phyloP scores from a whole-genome alignment of 2,329 filamentous ascomycete genomes.

The Sporothrix luriei region DNA sequence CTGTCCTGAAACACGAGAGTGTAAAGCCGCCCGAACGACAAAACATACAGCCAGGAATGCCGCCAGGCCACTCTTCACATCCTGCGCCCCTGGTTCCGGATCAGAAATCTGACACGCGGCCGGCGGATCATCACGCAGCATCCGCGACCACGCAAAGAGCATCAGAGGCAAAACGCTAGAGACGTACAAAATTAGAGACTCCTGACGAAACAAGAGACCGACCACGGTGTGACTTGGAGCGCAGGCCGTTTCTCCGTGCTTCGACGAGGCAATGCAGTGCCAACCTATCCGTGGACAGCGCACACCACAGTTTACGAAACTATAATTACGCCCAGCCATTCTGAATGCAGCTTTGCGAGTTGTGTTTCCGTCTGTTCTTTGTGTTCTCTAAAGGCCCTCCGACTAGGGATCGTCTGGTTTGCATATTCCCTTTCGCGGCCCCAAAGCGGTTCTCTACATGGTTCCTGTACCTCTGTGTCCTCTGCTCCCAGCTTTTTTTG shows the following conservation, averaged over 20 bases:
- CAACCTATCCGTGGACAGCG: neutral
- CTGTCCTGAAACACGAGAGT: slow-evolving; percentile 17
- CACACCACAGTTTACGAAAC: neutral
- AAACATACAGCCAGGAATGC: neutral
- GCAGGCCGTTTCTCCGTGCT: slow-evolving; percentile 20
- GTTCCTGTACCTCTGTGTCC: neutral
- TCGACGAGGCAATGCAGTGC: neutral
- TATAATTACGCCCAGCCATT: slow-evolving; percentile 25
- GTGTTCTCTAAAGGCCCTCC: neutral
- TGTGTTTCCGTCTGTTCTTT: slow-evolving; percentile 24
- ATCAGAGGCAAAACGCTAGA: slow-evolving; percentile 12
- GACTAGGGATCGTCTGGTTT: neutral
- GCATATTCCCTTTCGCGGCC: neutral
- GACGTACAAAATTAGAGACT: neutral
- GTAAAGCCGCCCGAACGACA: neutral
- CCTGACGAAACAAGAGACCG: slow-evolving; percentile 42
- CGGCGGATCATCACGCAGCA: slow-evolving; percentile 31
- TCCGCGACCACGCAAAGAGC: slow-evolving; percentile 23
- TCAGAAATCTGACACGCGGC: slow-evolving; percentile 32
- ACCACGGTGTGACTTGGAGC: slow-evolving; percentile 2
- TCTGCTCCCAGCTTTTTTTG: neutral
- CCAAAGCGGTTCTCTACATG: neutral
- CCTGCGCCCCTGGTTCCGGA: slow-evolving; percentile 23
- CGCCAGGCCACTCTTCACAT: slow-evolving; percentile 6
- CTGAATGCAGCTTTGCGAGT: neutral